A percentile compares a stretch with the other conserved stretches of the same genome.
Conservation (phyloP, 345 rosid genomes). For the Odontarrhena argentea region DNA sequence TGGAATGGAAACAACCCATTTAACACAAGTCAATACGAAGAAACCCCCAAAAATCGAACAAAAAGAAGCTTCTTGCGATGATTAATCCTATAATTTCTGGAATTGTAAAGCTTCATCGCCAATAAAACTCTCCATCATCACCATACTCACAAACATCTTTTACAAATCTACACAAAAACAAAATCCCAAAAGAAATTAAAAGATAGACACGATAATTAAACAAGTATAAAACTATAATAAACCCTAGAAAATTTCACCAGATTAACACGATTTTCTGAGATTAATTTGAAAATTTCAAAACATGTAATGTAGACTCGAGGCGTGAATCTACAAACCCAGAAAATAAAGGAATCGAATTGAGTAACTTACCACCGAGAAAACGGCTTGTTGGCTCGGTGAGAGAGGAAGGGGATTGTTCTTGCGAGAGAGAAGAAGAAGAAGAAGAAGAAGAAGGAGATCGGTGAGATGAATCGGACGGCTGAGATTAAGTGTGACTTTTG, state of each 20-base stretch:
- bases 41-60: background rate
- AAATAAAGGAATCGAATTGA: background rate
- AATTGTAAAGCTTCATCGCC: conserved; percentile 16
- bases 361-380: conserved; percentile 41
- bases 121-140: conserved; percentile 9
- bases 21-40: conserved; percentile 39
- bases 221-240: conserved; percentile 20
- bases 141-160: conserved; percentile 19
- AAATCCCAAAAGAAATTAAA: background rate
- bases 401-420: conserved; percentile 24
- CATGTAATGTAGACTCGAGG: too few relatives aligned
- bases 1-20: conserved; percentile 98
- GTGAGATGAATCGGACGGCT: conserved; percentile 34
- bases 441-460: conserved; percentile 30
- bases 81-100: conserved; percentile 5
- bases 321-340: too few relatives aligned
- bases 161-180: conserved; percentile 29
- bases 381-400: conserved; percentile 27
- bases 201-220: background rate
- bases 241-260: background rate
- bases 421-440: conserved; percentile 2
- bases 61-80: conserved; percentile 9
- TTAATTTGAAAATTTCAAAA: background rate
- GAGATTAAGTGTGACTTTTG: conserved; percentile 34
- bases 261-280: conserved; percentile 4